These are phyloP conservation scores for Cladosporium austrohemisphaericum DNA, from an alignment of 2,329 filamentous ascomycete species.

Conservation along the genomic window DNA sequence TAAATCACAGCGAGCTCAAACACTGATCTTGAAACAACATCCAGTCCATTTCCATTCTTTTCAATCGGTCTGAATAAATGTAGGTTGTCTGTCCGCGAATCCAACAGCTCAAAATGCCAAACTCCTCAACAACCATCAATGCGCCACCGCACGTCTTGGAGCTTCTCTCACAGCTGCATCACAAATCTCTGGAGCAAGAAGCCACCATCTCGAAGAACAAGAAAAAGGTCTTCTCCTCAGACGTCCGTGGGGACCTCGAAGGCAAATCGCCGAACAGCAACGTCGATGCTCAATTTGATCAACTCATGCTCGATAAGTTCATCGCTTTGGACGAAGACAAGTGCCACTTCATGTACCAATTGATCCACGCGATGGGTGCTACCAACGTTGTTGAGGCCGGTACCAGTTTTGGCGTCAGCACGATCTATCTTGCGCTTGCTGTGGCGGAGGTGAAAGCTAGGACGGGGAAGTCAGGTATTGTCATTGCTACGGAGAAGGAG, in stretches of 20 bases:
- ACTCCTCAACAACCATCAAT: conserved; percentile 3
- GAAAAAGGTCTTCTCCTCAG: conserved; percentile 7
- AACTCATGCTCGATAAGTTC: conserved; percentile 49
- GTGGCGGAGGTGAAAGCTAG: conserved; percentile 37
- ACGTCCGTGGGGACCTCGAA: conserved; percentile 5
- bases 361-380: conserved; percentile 49
- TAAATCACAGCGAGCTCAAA: no score
- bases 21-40: no score
- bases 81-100: no score
- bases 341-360: conserved; percentile 53
- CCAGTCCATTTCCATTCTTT: no score
- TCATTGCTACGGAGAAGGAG: conserved; percentile 62
- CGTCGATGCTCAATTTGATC: conserved; percentile 25
- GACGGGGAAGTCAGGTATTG: conserved; percentile 23
- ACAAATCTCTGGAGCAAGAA: conserved; percentile 14
- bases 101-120: no score
- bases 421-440: conserved; percentile 59
- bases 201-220: background rate
- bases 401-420: conserved; percentile 60
- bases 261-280: background rate
- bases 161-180: conserved; percentile 7
- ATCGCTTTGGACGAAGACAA: conserved; percentile 59
- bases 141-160: conserved; percentile 8
- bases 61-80: no score
- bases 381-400: conserved; percentile 56